Evolutionary conservation across 768 basidiomycete genomes (phyloP).

Genomic region (Pulveroboletus sp.): DNA sequence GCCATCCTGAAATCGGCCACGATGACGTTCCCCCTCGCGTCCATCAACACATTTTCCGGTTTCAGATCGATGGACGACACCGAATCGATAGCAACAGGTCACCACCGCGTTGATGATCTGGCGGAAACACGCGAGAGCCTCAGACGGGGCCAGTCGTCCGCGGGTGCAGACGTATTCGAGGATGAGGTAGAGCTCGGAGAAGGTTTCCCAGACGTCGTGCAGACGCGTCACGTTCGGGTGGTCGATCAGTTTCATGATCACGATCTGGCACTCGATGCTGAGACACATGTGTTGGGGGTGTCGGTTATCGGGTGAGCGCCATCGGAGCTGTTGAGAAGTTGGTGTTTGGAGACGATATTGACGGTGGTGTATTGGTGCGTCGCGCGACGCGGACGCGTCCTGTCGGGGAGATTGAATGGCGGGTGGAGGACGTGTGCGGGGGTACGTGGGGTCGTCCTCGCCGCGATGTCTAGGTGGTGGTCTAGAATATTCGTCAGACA

Average conservation of each 20-base stretch:
- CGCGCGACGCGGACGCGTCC: constrained; percentile 89
- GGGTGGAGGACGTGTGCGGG: background rate
- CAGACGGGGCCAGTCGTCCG: constrained; percentile 62
- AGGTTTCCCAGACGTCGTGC: constrained; percentile 97
- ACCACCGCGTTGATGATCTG: constrained; percentile 89
- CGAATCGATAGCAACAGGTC: constrained; percentile 94
- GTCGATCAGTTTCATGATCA: constrained; percentile 95
- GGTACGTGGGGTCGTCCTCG: constrained; percentile 49
- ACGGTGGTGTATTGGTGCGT: constrained; percentile 88
- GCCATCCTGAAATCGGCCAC: constrained; percentile 99
- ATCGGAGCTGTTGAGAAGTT: constrained; percentile 61
- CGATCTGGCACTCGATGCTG: constrained; percentile 89
- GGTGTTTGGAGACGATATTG: constrained; percentile 86
- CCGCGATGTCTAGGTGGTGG: constrained; percentile 28
- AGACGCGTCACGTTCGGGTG: constrained; percentile 93
- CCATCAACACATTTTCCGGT: constrained; percentile 89
- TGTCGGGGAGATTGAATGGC: constrained; percentile 26
- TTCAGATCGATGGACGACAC: constrained; percentile 94
- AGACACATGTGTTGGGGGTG: constrained; percentile 70
- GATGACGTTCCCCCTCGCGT: constrained; percentile 82
- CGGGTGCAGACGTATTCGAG: constrained; percentile 88
- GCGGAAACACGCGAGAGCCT: constrained; percentile 85
- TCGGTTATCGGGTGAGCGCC: too few relatives aligned
- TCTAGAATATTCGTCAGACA: constrained; percentile 27
- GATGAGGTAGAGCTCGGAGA: constrained; percentile 82